A percentile compares a stretch with the other conserved stretches of the same genome.
Conservation (phyloP, 306 rosid genomes). For the Betula pendula region DNA sequence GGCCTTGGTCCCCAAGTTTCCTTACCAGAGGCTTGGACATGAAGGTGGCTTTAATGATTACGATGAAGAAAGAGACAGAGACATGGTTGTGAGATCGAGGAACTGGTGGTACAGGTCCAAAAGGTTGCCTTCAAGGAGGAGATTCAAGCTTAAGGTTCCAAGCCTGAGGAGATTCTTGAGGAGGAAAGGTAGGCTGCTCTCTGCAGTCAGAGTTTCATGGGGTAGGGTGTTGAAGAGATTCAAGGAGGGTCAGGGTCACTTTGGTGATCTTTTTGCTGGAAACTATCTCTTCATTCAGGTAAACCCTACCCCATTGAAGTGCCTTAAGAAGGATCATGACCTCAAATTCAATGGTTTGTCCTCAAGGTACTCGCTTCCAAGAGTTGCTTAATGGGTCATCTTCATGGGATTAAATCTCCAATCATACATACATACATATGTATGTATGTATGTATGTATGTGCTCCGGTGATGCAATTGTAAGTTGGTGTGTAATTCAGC, state of each 20-base stretch:
- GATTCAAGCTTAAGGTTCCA: constrained; percentile 59
- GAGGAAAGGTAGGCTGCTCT: constrained; percentile 45
- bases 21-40: constrained; percentile 52
- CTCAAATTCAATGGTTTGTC: constrained; percentile 10
- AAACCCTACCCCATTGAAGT: constrained; percentile 54
- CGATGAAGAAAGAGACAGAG: constrained; percentile 21
- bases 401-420: too few relatives aligned
- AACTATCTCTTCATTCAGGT: constrained; percentile 76
- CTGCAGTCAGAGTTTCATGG: constrained; percentile 44
- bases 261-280: constrained; percentile 85
- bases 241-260: constrained; percentile 57
- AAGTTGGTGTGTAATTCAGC: too few relatives aligned
- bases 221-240: constrained; percentile 49
- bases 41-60: constrained; percentile 29
- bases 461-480: too few relatives aligned
- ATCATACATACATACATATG: too few relatives aligned
- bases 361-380: constrained; percentile 30
- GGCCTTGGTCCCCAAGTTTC: constrained; percentile 27
- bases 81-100: constrained; percentile 29
- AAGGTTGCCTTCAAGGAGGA: constrained; percentile 48
- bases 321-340: constrained; percentile 25
- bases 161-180: constrained; percentile 61
- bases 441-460: too few relatives aligned
- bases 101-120: constrained; percentile 43
- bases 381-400: constrained; percentile 19